Base-by-base conservation (phyloP, 2,329 filamentous ascomycete genomes). In the Graphilbum ipis-grandicollis region DNA sequence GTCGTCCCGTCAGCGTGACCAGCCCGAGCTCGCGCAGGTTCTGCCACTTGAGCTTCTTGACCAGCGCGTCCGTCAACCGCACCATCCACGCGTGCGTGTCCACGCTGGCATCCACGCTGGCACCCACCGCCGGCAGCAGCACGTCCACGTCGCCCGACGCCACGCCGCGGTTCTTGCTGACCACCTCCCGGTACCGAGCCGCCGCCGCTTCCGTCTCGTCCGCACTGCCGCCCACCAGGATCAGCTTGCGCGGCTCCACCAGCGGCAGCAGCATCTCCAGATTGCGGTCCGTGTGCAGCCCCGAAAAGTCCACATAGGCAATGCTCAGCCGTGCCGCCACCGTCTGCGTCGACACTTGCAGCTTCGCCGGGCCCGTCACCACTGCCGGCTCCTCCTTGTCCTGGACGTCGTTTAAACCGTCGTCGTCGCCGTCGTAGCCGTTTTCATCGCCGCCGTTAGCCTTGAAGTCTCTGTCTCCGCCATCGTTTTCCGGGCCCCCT, bases 41-140 rank as follows among this genome's bases (percentile, higher is more conserved):
- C 59, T 96, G 90, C 90, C 90, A 96, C 50, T 82, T 83, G 41
- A 98, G 66, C 47, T 79, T 79, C 56, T 83, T 83, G 41, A 93
- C 80, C 17, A 98, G 71, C 32, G 71, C 63, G 46, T 88, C 82
- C 34, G 83, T 85, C 15, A 98, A 68, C 56, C 86, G 93, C 41
- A 98, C 81, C 19, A 82, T 78, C 90, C 92, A 98, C 4, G 90
- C 86, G 52, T 96, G 94, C 5, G 88, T 96, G 53, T 98, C 90
- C 31, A 96, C 88, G 50, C 86, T 94, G 12, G 88, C 90, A 54
- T 98, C 78, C 31, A 98, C 68, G 13, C 66, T 62, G 25, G 68
- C 63, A 19, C 85, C 85, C n/a, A 82, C 63, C 9, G 61, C 56
- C 1, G 90, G 90, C 1, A 83, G 85, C 52, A 88, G 88, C 5